Conservation (phyloP, 345 rosid species). For the Rhodamnia argentea region DNA sequence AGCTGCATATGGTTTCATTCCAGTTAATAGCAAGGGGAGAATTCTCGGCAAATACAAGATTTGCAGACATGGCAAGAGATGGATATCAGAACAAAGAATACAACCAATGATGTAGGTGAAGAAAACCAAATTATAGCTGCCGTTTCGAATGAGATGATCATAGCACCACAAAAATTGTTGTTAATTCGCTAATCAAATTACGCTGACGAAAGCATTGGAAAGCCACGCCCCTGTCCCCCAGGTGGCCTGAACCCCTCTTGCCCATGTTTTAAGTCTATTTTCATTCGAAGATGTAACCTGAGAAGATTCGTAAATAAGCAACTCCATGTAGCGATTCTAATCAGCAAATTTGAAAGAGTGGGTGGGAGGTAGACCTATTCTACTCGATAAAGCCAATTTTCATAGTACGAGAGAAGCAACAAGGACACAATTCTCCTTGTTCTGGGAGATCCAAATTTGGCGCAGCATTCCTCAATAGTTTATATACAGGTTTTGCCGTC, state of each 20-base stretch:
- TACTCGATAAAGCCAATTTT: background rate
- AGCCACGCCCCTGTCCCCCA: background rate
- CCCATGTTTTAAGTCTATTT: background rate
- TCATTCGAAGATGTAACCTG: background rate
- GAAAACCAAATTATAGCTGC: background rate
- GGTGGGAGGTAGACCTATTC: background rate
- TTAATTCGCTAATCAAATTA: background rate
- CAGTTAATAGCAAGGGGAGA: background rate
- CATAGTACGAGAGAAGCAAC: background rate
- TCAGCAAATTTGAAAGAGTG: background rate
- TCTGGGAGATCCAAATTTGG: background rate
- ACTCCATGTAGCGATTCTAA: background rate
- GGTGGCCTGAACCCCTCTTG: background rate
- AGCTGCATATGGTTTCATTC: slow-evolving; percentile 24
- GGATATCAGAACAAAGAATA: background rate
- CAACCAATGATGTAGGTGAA: background rate
- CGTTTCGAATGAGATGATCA: background rate
- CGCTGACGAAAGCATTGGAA: background rate
- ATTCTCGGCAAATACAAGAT: background rate
- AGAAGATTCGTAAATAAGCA: background rate
- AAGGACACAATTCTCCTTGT: background rate
- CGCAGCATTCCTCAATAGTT: background rate
- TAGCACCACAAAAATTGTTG: background rate
- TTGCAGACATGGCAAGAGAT: background rate
- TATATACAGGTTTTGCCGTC: background rate